Percentiles rank a stretch among this genome's conserved stretches.
These are phyloP conservation scores for Dendrobium nobile DNA, from an alignment of 106 monocot genomes.

Conservation along the genomic window DNA sequence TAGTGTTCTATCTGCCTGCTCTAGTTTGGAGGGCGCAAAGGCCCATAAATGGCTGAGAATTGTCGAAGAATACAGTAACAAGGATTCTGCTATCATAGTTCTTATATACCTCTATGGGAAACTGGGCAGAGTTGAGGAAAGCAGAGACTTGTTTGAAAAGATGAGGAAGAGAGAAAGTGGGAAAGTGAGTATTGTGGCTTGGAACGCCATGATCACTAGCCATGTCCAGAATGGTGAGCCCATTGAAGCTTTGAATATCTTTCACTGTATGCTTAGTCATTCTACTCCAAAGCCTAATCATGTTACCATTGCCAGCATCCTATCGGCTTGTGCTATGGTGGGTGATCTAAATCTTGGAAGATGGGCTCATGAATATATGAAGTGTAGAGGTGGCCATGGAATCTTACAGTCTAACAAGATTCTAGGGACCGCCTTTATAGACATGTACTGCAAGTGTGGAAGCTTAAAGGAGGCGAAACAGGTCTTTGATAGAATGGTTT, in stretches of 20 bases:
- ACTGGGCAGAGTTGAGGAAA: slow-evolving; percentile 14
- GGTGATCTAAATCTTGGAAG: slow-evolving; percentile 52
- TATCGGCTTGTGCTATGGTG: slow-evolving; percentile 55
- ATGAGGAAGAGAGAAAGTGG: slow-evolving; percentile 34
- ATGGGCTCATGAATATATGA: slow-evolving; percentile 25
- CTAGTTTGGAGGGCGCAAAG: slow-evolving; percentile 17
- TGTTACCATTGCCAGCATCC: slow-evolving; percentile 40
- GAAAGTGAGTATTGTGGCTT: slow-evolving; percentile 37
- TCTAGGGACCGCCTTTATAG: slow-evolving; percentile 54
- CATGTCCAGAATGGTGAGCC: slow-evolving; percentile 33
- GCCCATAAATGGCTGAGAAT: slow-evolving; percentile 18
- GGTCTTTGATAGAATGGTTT: slow-evolving; percentile 45
- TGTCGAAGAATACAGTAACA: not conserved
- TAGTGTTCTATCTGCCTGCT: slow-evolving; percentile 14
- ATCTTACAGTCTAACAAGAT: slow-evolving; percentile 22
- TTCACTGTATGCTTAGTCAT: slow-evolving; percentile 25
- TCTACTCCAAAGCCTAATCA: slow-evolving; percentile 30
- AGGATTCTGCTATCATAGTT: not conserved
- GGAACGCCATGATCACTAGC: slow-evolving; percentile 62
- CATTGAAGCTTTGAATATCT: slow-evolving; percentile 36
- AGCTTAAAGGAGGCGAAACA: slow-evolving; percentile 33
- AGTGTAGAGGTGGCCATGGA: slow-evolving; percentile 8
- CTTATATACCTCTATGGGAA: slow-evolving; percentile 45
- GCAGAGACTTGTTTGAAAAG: slow-evolving; percentile 43
- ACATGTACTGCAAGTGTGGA: slow-evolving; percentile 81